A percentile compares a stretch with the other conserved stretches of the same genome.
Conservation (phyloP, 1,284 basidiomycete species). For the Ceratorhiza oryzae-sativae region DNA sequence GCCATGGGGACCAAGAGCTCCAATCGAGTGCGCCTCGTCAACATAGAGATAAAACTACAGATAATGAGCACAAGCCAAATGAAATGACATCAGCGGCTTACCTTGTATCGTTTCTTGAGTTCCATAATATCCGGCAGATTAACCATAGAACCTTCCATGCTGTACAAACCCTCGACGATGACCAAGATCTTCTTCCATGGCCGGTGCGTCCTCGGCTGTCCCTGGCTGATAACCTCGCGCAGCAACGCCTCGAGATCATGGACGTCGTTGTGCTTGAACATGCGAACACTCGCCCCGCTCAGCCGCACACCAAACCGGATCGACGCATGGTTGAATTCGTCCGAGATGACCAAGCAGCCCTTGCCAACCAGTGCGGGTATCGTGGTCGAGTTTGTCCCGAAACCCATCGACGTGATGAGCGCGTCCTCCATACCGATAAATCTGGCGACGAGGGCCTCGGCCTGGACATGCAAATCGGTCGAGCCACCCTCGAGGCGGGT, state of each 20-base stretch:
- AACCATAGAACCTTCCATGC: constrained; percentile 96
- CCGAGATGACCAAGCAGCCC: constrained; percentile 94
- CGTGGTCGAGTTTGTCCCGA: constrained; percentile 96
- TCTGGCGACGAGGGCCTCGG: constrained; percentile 87
- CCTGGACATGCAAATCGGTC: constrained; percentile 81
- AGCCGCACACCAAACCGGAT: constrained; percentile 93
- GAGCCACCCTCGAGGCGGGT: constrained; percentile 84
- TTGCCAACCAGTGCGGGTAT: constrained; percentile 92
- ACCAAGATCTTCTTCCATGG: constrained; percentile 99
- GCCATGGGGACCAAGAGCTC: constrained; percentile 91
- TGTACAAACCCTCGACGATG: constrained; percentile 95
- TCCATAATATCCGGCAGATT: constrained; percentile 85
- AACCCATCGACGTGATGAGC: constrained; percentile 94
- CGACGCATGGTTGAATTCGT: constrained; percentile 96
- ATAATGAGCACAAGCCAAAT: neutral
- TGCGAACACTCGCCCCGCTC: constrained; percentile 87
- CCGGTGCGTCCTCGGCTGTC: constrained; percentile 94
- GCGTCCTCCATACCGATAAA: constrained; percentile 92
- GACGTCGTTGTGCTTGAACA: constrained; percentile 99
- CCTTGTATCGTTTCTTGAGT: constrained; percentile 96
- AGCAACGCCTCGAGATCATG: constrained; percentile 80
- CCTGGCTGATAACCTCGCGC: constrained; percentile 93
- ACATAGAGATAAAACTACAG: constrained; percentile 91
- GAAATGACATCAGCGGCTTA: constrained; percentile 49
- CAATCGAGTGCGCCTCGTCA: constrained; percentile 98